Base-by-base conservation (phyloP, 225 moss, liverwort and hornwort genomes). In the Pseudisothecium myosuroides region DNA sequence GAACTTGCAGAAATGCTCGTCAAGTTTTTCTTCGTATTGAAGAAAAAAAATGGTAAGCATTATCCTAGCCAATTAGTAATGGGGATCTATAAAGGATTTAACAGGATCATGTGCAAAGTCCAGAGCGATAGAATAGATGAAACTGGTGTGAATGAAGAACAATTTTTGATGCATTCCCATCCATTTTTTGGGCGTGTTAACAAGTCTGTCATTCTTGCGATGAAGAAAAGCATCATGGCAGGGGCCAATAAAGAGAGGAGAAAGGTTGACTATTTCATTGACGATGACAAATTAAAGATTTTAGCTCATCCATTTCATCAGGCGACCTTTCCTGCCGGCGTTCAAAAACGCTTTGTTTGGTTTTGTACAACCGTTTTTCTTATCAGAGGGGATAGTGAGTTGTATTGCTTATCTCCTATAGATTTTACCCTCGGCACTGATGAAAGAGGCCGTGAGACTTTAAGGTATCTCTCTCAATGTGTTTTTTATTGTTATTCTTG, bases 321-420 rank as follows among this genome's bases (percentile, higher is more conserved):
- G 1, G 37, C 12, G 1, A 21, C 67, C 11, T 67, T 21, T 1
- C 37, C 6, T 21, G 1, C 11, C 1, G 4, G 11, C 2, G 12
- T 67, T 67, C 67, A 37, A 21, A 67, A 67, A 21, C 11, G 6
- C 37, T 67, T 67, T 67, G 67, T 21, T 2, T 67, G 6, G 37
- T 37, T 37, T 4, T 67, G 12, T 67, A 67, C 6, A 3, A 37
- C 12, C 2, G 4, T 67, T 37, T 37, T 37, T 37, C 37, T 66
- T 2, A 36, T 36, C 0, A 19, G 3, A 66, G 10, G 36, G 3
- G 19, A 66, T 0, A 36, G 2, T 65, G 10, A 65, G 3, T 5
- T 65, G 18, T 34, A 34, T 65, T 1, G 2, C 34, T 12, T 65
- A 34, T 34, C 0, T 36, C 36, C 36, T 3, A 19, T 11, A 18